Evolutionary conservation across 2,329 filamentous ascomycete genomes (phyloP).

Genomic region (Chaetomium strumarium): DNA sequence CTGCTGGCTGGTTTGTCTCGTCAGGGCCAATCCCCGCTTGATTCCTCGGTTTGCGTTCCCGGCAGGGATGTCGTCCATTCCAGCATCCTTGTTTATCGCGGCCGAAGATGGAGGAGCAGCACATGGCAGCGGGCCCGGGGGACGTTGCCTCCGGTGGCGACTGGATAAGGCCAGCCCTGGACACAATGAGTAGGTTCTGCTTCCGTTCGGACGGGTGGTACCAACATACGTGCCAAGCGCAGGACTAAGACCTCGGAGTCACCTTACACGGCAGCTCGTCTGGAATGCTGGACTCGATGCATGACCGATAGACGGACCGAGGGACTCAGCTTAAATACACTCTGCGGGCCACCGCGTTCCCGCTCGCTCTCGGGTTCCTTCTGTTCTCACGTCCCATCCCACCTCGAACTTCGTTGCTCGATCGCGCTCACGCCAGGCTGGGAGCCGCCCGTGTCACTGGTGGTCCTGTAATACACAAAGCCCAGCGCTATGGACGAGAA

Average conservation of each 20-base stretch:
- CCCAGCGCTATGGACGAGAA: slow-evolving; percentile 23
- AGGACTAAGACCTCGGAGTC: not conserved
- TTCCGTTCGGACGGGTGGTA: slow-evolving; percentile 6
- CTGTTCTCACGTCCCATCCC: not conserved
- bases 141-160: slow-evolving; percentile 13
- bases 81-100: slow-evolving; percentile 15
- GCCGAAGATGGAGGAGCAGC: not conserved
- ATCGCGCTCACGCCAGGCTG: not conserved
- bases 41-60: slow-evolving; percentile 1
- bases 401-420: not conserved
- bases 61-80: slow-evolving; percentile 3
- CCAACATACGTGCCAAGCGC: not conserved
- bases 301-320: not conserved
- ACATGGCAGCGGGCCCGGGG: slow-evolving; percentile 8
- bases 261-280: slow-evolving; percentile 2
- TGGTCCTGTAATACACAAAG: not conserved
- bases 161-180: slow-evolving; percentile 2
- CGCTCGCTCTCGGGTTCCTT: not conserved
- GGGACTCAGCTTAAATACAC: slow-evolving; percentile 6
- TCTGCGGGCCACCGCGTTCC: not conserved
- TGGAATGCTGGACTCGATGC: not conserved
- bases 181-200: slow-evolving; percentile 20
- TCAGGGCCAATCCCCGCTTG: not conserved
- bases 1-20: not conserved
- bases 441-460: slow-evolving; percentile 1